Base-by-base conservation (phyloP, 2,329 filamentous ascomycete genomes). In the Bipolaris cookei region DNA sequence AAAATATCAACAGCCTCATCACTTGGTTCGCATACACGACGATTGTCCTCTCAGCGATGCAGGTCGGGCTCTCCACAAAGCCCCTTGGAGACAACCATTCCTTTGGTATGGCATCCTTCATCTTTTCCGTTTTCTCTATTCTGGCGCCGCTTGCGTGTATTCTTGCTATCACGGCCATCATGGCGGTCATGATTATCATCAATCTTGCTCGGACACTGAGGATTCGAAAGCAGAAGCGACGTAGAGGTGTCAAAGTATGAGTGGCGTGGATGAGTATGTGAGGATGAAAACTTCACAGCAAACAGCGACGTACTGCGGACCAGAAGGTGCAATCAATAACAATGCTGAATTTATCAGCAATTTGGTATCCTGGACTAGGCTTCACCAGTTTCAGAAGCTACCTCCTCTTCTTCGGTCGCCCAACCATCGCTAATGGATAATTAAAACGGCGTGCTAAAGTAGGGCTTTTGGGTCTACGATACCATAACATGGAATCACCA, bases 11-110 rank as follows among this genome's bases (percentile, higher is more conserved):
- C 47, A 68, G 63, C 10, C 53, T 70, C 18, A 66, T 68, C 30
- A 63, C 63, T 5, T 58, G 66, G 1, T 69, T 68, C 45, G 64
- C 64, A 43, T 70, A 68, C 54, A 64, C 63, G 10, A 69, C 68
- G 10, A 66, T 70, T 21, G 68, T 67, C 1, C 60, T 71, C 3
- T 67, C 66, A 2, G 67, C 67, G 5, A 69, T 71, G 65, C 67
- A 70, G 42, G 67, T 71, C 11, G 66, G 68, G 1, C 58, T 71
- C 1, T 44, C 51, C 13, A 70, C 66, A 1, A 38, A 54, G 11
- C 62, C 44, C 2, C 62, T 69, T 14, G 43, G 18, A 5, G 52
- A 66, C 11, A 42, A 59, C 28, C 59, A 66, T 34, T 47, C 55
- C 14, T 70, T 71, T 47, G 54, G 63, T 23, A 64, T 61, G 59